These are phyloP conservation scores for Candida mesenterica DNA, from an alignment of 1,139 yeast species.

Conservation along the genomic window DNA sequence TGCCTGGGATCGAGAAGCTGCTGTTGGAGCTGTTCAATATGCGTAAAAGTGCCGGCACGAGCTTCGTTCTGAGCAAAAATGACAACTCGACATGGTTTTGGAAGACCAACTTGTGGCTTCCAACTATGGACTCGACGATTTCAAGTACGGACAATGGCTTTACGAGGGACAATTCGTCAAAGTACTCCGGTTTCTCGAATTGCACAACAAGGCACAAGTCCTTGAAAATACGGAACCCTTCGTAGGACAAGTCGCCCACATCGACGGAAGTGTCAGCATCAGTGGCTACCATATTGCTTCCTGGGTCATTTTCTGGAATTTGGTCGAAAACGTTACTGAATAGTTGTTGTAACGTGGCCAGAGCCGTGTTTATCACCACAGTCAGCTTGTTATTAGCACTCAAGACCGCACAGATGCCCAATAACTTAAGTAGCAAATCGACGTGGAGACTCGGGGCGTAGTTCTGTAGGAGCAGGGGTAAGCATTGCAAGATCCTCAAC, in stretches of 20 bases:
- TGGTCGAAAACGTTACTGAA: conserved; percentile 75
- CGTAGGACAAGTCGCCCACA: conserved; percentile 58
- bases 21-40: conserved; percentile 57
- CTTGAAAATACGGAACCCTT: conserved; percentile 64
- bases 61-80: conserved; percentile 58
- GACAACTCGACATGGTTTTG: conserved; percentile 62
- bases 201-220: conserved; percentile 74
- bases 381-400: conserved; percentile 68
- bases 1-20: conserved; percentile 16
- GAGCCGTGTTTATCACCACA: conserved; percentile 86
- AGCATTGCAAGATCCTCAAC: conserved; percentile 78
- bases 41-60: conserved; percentile 73
- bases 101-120: conserved; percentile 57
- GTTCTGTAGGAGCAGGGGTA: conserved; percentile 70
- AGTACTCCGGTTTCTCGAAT: conserved; percentile 53
- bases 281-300: conserved; percentile 30
- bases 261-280: conserved; percentile 44
- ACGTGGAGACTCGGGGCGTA: conserved; percentile 60
- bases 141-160: conserved; percentile 76
- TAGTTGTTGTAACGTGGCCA: conserved; percentile 88
- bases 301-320: conserved; percentile 12
- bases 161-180: conserved; percentile 41
- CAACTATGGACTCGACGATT: conserved; percentile 65
- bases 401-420: conserved; percentile 68
- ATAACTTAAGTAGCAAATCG: conserved; percentile 53